Conservation (phyloP, 2,329 filamentous ascomycete genomes). For the Amauroascus verrucosus region DNA sequence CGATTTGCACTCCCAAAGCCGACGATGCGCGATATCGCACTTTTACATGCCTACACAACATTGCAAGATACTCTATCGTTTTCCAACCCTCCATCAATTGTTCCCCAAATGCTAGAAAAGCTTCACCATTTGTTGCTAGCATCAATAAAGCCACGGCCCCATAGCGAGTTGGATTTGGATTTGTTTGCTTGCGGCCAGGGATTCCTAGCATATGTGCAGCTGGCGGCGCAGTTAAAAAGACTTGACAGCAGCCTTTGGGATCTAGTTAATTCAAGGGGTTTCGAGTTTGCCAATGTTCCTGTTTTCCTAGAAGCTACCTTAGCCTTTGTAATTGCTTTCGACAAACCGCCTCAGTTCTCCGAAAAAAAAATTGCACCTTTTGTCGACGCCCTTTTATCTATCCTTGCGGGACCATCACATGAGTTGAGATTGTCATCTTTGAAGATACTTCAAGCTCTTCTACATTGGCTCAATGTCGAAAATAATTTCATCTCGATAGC, state of each 20-base stretch:
- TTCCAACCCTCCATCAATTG: slow-evolving; percentile 50
- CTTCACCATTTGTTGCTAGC: slow-evolving; percentile 57
- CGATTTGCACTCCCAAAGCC: slow-evolving; percentile 47
- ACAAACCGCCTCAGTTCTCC: slow-evolving; percentile 28
- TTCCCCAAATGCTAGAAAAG: slow-evolving; percentile 55
- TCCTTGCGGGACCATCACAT: slow-evolving; percentile 66
- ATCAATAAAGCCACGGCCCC: slow-evolving; percentile 51
- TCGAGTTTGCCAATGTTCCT: slow-evolving; percentile 53
- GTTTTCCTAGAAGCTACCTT: slow-evolving; percentile 57
- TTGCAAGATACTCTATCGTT: slow-evolving; percentile 53
- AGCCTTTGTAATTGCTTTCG: slow-evolving; percentile 36
- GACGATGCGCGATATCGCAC: slow-evolving; percentile 51
- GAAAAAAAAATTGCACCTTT: slow-evolving; percentile 52
- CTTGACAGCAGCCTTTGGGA: slow-evolving; percentile 54
- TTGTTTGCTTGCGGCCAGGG: slow-evolving; percentile 65
- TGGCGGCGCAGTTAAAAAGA: slow-evolving; percentile 50
- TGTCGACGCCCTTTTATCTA: slow-evolving; percentile 55
- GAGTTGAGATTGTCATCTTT: slow-evolving; percentile 63
- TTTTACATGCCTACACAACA: slow-evolving; percentile 57
- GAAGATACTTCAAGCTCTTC: slow-evolving; percentile 56
- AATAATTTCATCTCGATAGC: slow-evolving; percentile 47
- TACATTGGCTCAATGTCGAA: slow-evolving; percentile 40
- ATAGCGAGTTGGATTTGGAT: slow-evolving; percentile 52
- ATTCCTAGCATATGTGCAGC: slow-evolving; percentile 60
- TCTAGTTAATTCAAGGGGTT: slow-evolving; percentile 54